Conservation (phyloP, 2,329 filamentous ascomycete species). For the Fusarium metavorans region DNA sequence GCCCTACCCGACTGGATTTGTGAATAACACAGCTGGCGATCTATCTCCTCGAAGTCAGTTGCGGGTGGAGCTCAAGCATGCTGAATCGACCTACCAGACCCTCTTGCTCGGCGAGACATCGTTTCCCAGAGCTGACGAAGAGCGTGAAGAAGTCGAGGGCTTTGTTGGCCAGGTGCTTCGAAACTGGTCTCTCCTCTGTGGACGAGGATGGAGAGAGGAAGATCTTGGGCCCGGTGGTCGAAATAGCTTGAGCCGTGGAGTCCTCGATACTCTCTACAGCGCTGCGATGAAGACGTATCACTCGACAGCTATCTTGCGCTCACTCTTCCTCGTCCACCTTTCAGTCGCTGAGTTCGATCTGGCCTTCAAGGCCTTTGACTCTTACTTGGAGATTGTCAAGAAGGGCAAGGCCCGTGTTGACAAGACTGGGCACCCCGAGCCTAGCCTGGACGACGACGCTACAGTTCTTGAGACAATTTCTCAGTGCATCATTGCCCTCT, state of each 20-base stretch:
- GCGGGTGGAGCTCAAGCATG: constrained; percentile 80
- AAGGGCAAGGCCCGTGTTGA: constrained; percentile 86
- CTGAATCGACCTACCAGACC: constrained; percentile 83
- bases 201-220: constrained; percentile 81
- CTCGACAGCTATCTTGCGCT: constrained; percentile 87
- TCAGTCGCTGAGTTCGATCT: constrained; percentile 92
- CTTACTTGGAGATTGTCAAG: constrained; percentile 89
- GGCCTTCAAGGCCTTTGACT: constrained; percentile 90
- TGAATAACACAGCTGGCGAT: constrained; percentile 57
- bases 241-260: constrained; percentile 77
- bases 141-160: constrained; percentile 81
- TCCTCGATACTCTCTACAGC: constrained; percentile 90
- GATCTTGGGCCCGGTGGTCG: constrained; percentile 87
- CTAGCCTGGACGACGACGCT: constrained; percentile 81
- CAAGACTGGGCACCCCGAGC: constrained; percentile 79
- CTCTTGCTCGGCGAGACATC: constrained; percentile 81
- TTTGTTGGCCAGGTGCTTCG: constrained; percentile 84
- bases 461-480: constrained; percentile 82
- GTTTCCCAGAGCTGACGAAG: constrained; percentile 87
- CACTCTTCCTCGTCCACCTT: constrained; percentile 89
- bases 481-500: constrained; percentile 83
- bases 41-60: constrained; percentile 72
- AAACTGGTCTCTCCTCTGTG: constrained; percentile 88
- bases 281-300: constrained; percentile 95
- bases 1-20: constrained; percentile 66